Evolutionary conservation across 1,284 basidiomycete species (phyloP), one percentile per base, ranked within the genome.

Genomic region (Coniferiporia weirii): DNA sequence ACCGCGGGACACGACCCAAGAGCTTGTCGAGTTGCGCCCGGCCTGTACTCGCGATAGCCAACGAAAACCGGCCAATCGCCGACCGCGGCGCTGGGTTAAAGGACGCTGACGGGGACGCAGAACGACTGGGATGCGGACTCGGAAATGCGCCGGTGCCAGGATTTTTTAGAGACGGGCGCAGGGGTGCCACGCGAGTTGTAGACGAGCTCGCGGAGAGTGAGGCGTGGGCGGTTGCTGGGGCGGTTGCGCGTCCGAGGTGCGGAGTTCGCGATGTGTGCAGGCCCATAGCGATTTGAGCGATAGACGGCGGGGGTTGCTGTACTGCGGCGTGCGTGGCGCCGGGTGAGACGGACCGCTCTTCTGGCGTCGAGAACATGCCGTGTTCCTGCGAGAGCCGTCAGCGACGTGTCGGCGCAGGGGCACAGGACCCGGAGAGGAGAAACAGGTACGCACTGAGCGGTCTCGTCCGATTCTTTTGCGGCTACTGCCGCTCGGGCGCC

Each of bases 261-360:
- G 61, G 61, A 36, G 61, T 62, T 12, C 61, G 57, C 13, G 61
- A 62, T 17, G 49, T 56, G 51, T 62, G 61, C 17, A 62, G 53
- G 32, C 61, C 61, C 61, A 62, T 62, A 8, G 61, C 61, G 34
- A 62, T 62, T 44, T 62, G 61, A 19, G 52, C 52, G 35, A 62
- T 62, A 12, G 57, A 54, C 10, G 61, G 61, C 15, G 61, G 61
- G 32, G 48, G 52, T 27, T 27, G 27, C 27, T 27, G 27, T 27
- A 27, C 27, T 36, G 47, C 8, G 13, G 53, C 22, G 45, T 19
- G 46, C 27, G 49, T 43, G 13, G 56, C 46, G 19, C 52, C 50
- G 9, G 20, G 8, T 3, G 56, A 58, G 4, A 50, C 52, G 15
- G 56, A 61, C 17, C 57, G 53, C 43, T 62, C 61, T 46, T 56